Evolutionary conservation across 2,329 filamentous ascomycete species (phyloP), one percentile per base, ranked within the genome.

Genomic region (Escovopsis sp.): DNA sequence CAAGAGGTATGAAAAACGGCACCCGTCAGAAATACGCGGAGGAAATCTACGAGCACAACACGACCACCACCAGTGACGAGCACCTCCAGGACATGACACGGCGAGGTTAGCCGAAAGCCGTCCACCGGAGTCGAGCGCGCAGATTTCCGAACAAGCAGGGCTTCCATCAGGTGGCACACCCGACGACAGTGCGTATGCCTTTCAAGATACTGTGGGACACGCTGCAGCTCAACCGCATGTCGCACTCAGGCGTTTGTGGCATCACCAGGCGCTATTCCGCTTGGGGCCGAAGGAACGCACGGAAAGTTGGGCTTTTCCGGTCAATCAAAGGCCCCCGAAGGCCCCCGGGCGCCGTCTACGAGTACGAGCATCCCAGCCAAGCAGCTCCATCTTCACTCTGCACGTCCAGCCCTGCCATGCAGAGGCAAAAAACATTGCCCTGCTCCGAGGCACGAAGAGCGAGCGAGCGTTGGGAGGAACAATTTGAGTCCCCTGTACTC

Each of bases 151-250:
- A n/a, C n/a, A n/a, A n/a, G n/a, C n/a, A n/a, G n/a, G n/a, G n/a
- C n/a, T n/a, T n/a, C n/a, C n/a, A n/a, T n/a, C n/a, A 38, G 27
- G 30, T 38, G 33, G 38, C 38, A 38, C 40, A 25, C 43, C 38
- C 31, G 43, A 14, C 16, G 43, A 43, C 37, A 36, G 41, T 43
- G 33, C 13, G 20, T 20, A 4, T 20, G 4, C 20, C 6, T 20
- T 2, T 20, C 6, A 20, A 20, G 6, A 20, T 6, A 20, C 20
- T 20, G 20, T 20, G 20, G 6, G 20, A 20, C 4, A 20, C 20
- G 20, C 20, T 20, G 20, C 20, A 20, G 20, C 20, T 20, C 20
- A 20, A 20, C 20, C 27, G 27, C 42, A 37, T 33, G 42, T 41
- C 39, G 39, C 30, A 41, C 42, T 14, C 33, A 35, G 38, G 42